phyloP scores from a whole-genome alignment of 2,329 filamentous ascomycete genomes.

The Malbranchea zuffiana region DNA sequence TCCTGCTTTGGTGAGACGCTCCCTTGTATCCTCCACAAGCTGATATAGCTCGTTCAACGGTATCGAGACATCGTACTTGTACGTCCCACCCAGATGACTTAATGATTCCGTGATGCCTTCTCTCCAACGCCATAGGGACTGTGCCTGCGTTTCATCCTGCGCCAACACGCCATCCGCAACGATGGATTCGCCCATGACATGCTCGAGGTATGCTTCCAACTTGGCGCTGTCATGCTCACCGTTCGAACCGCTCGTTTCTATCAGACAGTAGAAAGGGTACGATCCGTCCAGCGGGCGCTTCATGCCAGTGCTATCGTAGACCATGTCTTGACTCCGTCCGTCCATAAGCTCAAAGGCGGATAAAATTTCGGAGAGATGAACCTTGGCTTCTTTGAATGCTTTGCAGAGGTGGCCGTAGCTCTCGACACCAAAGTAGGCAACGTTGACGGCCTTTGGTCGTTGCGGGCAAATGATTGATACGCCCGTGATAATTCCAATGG shows the following conservation, averaged over 20 bases:
- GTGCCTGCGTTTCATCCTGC: conserved; percentile 82
- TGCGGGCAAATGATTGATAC: conserved; percentile 84
- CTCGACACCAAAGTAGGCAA: conserved; percentile 84
- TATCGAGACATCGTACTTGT: conserved; percentile 98
- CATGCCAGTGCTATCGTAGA: conserved; percentile 61
- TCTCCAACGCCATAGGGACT: conserved; percentile 78
- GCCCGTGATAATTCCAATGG: conserved; percentile 85
- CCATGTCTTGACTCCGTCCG: conserved; percentile 64
- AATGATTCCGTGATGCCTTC: conserved; percentile 86
- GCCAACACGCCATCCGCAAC: conserved; percentile 84
- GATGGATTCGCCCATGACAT: conserved; percentile 79
- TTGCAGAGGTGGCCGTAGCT: conserved; percentile 80
- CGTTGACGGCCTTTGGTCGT: conserved; percentile 77
- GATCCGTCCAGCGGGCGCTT: conserved; percentile 71
- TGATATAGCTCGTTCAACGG: conserved; percentile 77
- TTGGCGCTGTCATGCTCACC: conserved; percentile 88
- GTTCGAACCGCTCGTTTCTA: conserved; percentile 94
- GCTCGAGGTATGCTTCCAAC: conserved; percentile 77
- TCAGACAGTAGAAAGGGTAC: conserved; percentile 88
- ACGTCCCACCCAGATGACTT: conserved; percentile 84
- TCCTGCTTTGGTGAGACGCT: conserved; percentile 59
- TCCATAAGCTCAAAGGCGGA: conserved; percentile 99
- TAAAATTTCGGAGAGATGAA: conserved; percentile 83
- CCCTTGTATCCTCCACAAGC: conserved; percentile 74
- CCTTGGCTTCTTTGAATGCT: conserved; percentile 81